Evolutionary conservation across 208 protist genomes (phyloP), one percentile per base, ranked within the genome.

Genomic region (Porcisia hertigi): DNA sequence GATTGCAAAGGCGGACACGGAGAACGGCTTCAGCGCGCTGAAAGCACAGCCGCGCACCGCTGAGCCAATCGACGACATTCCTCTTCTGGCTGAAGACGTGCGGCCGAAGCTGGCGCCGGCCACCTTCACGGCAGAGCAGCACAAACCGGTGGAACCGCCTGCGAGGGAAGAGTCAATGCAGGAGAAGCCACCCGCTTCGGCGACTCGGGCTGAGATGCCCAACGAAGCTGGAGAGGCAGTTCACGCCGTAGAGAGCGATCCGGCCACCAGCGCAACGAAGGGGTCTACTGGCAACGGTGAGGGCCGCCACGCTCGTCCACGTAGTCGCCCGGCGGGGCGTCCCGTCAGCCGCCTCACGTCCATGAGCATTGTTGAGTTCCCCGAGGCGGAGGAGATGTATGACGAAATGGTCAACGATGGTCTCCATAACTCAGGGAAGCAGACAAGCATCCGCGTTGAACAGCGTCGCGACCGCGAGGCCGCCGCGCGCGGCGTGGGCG

Each of bases 291-390:
- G 25, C 39, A 55, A 41, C 47, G 65, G 64, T 9, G 20, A 30
- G 64, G 55, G 39, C 47, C 70, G 23, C 69, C 76, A 57, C 55
- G 41, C 52, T 45, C 82, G 49, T 45, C 73, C 70, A 39, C 69
- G 58, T 30, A 80, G 78, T 36, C 80, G 91, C 52, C 83, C 77
- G 69, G 73, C 80, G 5, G 81, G 76, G 11, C 83, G 88, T 20
- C 75, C 80, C 20, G 23, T 80, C 76, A 90, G 77, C 39, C 84
- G 82, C 69, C 80, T 85, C 60, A 73, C 88, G 23, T 88, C 82
- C 67, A 89, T 94, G 65, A 84, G 82, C 55, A 76, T 87, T 47
- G 75, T 92, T 12, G 86, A 89, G 57, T 86, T 95, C 69, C 91
- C 91, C 5, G 73, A 81, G 67, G 91, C 82, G 34, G 80, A 92